These are phyloP conservation scores for Solanum ahanhuiri DNA, from an alignment of 257 asterid genomes.

Conservation along the genomic window DNA sequence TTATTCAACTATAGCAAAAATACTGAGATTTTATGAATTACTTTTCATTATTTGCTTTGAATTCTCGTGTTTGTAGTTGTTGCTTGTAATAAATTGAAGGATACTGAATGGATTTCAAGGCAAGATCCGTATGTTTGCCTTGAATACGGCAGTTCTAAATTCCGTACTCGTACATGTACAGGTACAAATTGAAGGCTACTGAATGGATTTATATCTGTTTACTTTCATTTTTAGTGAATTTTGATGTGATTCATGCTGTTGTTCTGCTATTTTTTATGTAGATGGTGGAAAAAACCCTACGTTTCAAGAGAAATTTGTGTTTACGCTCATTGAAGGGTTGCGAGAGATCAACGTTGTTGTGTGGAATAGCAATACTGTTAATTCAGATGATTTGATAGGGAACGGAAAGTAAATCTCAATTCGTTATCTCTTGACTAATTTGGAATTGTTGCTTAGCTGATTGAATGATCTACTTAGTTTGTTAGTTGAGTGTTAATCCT, in stretches of 20 bases:
- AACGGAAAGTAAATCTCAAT: constrained; percentile 57
- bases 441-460: background rate
- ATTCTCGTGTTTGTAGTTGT: constrained; percentile 42
- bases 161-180: constrained; percentile 82
- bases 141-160: constrained; percentile 67
- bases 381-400: constrained; percentile 76
- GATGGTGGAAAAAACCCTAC: constrained; percentile 94
- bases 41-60: background rate
- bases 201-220: background rate
- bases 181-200: constrained; percentile 23
- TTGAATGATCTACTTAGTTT: background rate
- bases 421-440: background rate
- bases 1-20: background rate
- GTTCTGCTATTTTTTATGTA: constrained; percentile 10
- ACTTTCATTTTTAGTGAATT: background rate
- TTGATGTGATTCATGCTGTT: background rate
- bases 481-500: background rate
- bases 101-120: constrained; percentile 94
- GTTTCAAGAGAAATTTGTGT: constrained; percentile 85
- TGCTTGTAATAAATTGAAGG: constrained; percentile 64
- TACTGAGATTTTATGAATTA: background rate
- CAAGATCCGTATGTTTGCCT: constrained; percentile 93
- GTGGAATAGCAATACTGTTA: constrained; percentile 88
- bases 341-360: constrained; percentile 56
- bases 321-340: constrained; percentile 74